These are phyloP conservation scores for Omphalotus olearius DNA, from an alignment of 1,284 basidiomycete genomes.

Conservation along the genomic window DNA sequence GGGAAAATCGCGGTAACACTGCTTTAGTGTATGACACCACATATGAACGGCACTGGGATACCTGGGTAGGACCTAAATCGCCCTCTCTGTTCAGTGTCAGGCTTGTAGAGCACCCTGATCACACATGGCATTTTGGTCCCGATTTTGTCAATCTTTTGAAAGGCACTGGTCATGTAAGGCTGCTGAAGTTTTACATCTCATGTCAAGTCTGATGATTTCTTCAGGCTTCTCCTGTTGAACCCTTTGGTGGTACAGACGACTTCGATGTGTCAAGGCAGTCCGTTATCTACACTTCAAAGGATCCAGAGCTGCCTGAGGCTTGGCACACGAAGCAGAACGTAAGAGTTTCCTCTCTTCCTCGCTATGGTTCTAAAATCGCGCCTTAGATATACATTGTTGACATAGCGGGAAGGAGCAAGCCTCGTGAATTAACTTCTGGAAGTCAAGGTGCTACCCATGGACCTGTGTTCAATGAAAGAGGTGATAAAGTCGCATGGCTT, in stretches of 20 bases:
- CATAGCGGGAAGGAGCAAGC: constrained; percentile 42
- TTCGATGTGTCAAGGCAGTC: constrained; percentile 67
- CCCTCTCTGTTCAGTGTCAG: constrained; percentile 64
- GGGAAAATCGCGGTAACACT: constrained; percentile 66
- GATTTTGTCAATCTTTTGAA: constrained; percentile 59
- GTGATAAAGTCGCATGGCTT: constrained; percentile 79
- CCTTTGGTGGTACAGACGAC: constrained; percentile 75
- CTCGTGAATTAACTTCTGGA: constrained; percentile 73
- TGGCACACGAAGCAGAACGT: constrained; percentile 82
- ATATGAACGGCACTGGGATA: constrained; percentile 86
- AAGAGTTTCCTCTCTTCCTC: constrained; percentile 13
- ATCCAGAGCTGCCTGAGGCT: constrained; percentile 57
- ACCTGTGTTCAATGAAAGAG: constrained; percentile 64
- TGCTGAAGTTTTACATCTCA: constrained; percentile 8
- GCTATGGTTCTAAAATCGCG: not conserved
- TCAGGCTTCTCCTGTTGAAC: constrained; percentile 75
- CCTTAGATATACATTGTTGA: constrained; percentile 62
- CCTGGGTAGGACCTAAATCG: constrained; percentile 74
- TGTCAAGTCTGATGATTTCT: constrained; percentile 5
- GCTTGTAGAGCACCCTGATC: constrained; percentile 43
- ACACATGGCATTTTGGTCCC: constrained; percentile 48
- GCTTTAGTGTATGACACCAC: constrained; percentile 77
- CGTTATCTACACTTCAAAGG: constrained; percentile 83
- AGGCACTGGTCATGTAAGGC: constrained; percentile 61
- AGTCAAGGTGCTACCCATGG: constrained; percentile 76